Evolutionary conservation across 805 yeast species (phyloP).

Genomic region (Millerago galiae): DNA sequence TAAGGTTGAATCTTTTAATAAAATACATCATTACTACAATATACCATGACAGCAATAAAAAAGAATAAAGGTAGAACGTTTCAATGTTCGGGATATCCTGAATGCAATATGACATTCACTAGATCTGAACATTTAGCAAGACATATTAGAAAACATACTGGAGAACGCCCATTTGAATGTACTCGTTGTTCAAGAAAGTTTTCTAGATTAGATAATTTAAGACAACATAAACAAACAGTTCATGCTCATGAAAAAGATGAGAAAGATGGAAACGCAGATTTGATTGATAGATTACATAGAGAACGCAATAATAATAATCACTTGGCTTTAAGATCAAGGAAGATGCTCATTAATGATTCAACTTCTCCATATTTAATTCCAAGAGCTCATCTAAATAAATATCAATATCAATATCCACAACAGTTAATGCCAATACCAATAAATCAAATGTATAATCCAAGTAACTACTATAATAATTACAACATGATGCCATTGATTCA

Average conservation of each 20-base stretch:
- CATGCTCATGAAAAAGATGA: slow-evolving; percentile 38
- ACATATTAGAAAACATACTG: slow-evolving; percentile 90
- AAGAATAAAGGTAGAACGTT: slow-evolving; percentile 61
- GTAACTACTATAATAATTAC: no score
- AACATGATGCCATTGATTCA: no score
- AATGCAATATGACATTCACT: slow-evolving; percentile 83
- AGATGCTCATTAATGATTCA: no score
- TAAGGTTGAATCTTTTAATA: no score
- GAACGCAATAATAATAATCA: no score
- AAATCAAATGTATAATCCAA: no score
- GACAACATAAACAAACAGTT: slow-evolving; percentile 88
- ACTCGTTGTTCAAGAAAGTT: slow-evolving; percentile 74
- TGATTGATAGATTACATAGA: not conserved
- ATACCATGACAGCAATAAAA: slow-evolving; percentile 21
- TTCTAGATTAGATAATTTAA: slow-evolving; percentile 72
- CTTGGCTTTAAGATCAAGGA: not conserved
- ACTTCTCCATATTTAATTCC: no score
- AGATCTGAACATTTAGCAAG: slow-evolving; percentile 89
- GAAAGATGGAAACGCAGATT: not conserved
- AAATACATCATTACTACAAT: no score
- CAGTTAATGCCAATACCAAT: no score
- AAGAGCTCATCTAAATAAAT: no score
- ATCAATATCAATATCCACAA: not conserved
- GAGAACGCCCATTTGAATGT: slow-evolving; percentile 89
- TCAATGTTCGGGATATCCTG: slow-evolving; percentile 81